phyloP scores from a whole-genome alignment of 2,329 filamentous ascomycete genomes.

The Verticillium dahliae region DNA sequence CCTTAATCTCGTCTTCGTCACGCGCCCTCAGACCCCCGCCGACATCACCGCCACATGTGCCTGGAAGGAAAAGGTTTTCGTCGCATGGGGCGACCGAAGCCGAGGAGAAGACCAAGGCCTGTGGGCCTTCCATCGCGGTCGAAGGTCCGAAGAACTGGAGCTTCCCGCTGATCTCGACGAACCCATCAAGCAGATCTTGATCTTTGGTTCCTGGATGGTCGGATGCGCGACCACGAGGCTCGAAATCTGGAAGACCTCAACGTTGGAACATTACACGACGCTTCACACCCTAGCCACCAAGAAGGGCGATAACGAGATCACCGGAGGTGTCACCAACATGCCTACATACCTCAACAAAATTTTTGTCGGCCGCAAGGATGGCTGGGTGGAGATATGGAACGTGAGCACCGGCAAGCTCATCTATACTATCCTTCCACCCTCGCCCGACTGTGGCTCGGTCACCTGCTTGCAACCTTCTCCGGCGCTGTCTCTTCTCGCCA shows the following conservation, averaged over 20 bases:
- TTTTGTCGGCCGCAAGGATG: conserved; percentile 80
- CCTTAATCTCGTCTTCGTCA: conserved; percentile 89
- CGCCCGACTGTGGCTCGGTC: conserved; percentile 68
- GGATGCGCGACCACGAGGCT: conserved; percentile 69
- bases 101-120: conserved; percentile 56
- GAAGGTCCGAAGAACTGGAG: conserved; percentile 70
- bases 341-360: conserved; percentile 96
- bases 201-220: conserved; percentile 89
- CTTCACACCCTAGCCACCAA: conserved; percentile 54
- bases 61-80: conserved; percentile 81
- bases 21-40: conserved; percentile 78
- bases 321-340: conserved; percentile 76
- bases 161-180: conserved; percentile 59
- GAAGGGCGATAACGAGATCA: conserved; percentile 61
- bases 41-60: conserved; percentile 80
- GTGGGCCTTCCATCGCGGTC: conserved; percentile 90
- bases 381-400: conserved; percentile 96
- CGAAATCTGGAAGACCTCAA: conserved; percentile 82
- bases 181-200: conserved; percentile 68
- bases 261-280: conserved; percentile 85
- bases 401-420: conserved; percentile 85
- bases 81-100: conserved; percentile 72
- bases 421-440: conserved; percentile 78
- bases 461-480: conserved; percentile 81
- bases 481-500: conserved; percentile 76